Evolutionary conservation across 257 asterid genomes (phyloP).

Genomic region (Agastache rugosa): DNA sequence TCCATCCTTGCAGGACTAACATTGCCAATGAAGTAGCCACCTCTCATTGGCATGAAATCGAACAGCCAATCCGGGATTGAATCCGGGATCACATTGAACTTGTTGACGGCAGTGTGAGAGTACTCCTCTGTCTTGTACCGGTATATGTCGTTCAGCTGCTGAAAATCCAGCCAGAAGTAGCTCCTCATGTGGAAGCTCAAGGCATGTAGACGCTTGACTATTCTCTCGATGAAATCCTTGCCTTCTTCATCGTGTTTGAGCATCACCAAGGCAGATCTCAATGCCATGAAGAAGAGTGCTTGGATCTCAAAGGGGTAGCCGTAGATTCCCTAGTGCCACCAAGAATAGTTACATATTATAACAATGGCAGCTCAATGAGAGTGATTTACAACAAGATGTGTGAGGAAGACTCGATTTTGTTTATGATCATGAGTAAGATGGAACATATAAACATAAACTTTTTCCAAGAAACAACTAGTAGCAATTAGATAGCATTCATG

Average conservation of each 20-base stretch:
- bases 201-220: conserved; percentile 76
- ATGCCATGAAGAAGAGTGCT: conserved; percentile 82
- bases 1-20: conserved; percentile 89
- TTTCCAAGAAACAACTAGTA: neutral
- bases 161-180: conserved; percentile 83
- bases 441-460: neutral
- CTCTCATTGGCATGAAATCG: conserved; percentile 75
- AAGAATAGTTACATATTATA: neutral
- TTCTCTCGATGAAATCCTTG: conserved; percentile 64
- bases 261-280: conserved; percentile 66
- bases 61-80: conserved; percentile 83
- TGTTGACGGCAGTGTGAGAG: conserved; percentile 83
- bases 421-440: neutral
- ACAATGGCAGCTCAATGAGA: neutral
- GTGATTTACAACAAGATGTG: no score
- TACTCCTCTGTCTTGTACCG: conserved; percentile 81
- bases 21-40: conserved; percentile 77
- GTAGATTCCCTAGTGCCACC: conserved; percentile 54
- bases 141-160: conserved; percentile 71
- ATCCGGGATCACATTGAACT: conserved; percentile 79
- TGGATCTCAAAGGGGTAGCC: conserved; percentile 86
- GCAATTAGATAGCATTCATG: neutral
- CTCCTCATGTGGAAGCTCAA: conserved; percentile 78
- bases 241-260: conserved; percentile 73
- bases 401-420: neutral